Evolutionary conservation across 169 alveolate species (phyloP), one percentile per base, ranked within the genome.

Genomic region (Plasmodium berghei): DNA sequence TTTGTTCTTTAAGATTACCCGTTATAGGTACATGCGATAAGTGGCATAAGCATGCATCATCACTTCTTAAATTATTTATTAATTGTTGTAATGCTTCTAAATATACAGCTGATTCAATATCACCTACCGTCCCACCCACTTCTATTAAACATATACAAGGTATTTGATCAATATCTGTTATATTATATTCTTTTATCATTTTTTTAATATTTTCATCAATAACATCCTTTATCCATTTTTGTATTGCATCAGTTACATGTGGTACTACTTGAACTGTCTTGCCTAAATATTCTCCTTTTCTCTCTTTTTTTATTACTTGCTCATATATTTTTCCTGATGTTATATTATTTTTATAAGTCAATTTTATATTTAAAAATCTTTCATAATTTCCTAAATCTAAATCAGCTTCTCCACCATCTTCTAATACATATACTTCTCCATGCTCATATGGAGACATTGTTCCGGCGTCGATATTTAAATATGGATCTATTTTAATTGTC

Each of bases 41-140:
- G 55, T 95, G 97, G 56, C 92, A 80, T 45, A 98, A 83, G 73
- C 98, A 95, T n/a, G 95, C 93, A 90, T 97, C 96, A 49, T 95
- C 97, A 8, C 86, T 9, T 14, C 98, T 98, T 20, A 95, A 77
- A 55, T 93, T 91, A 58, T 91, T 87, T 62, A 74, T 80, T 71
- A 98, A 88, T 89, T 97, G 98, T 85, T 98, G 97, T 26, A 97
- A 87, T 0, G 99, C 98, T 80, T 98, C 99, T 72, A 96, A 93
- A 88, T 97, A 97, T 2, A 97, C 97, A 5, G 98, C 97, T 49
- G 98, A 95, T 92, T 98, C 99, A 22, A 97, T 94, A 88, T 98
- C 99, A 42, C 99, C 99, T 4, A 98, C 99, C 4, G 99, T 97
- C 12, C 99, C 99, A 28, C 99, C 99, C n/a, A 98, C 97, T 92